Base-by-base conservation (phyloP, 2,329 filamentous ascomycete species). In the Colletotrichum australisinense region DNA sequence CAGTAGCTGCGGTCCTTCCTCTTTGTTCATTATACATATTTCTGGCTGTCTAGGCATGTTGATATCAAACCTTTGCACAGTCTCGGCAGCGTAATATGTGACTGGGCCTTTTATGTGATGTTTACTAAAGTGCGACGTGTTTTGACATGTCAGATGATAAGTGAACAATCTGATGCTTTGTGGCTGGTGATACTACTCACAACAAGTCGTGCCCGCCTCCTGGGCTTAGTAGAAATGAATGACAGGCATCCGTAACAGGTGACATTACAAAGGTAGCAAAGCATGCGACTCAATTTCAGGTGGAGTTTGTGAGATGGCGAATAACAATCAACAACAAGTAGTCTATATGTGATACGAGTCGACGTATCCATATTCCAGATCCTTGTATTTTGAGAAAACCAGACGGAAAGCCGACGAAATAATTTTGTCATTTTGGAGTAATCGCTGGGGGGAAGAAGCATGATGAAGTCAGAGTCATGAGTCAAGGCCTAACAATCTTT, bases 1-100 rank as follows among this genome's bases (percentile, higher is more conserved):
- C 24, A 35, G 9, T 60, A 35, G n/a, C 60, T 24, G 49, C 12
- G 56, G 35, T 57, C 55, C n/a, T 56, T 73, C 65, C 32, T 68
- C 28, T 71, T 73, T 60, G 53, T 49, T 53, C 65, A 57, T 71
- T 52, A 57, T 42, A 14, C 70, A 52, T 42, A 26, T 28, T 28
- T 56, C n/a, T 55, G 46, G 22, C 62, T 55, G 14, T 32, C 19
- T 38, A 2, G 62, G 55, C 30, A 55, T 38, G 42, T 30, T 53
- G 30, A 22, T 38, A 53, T 46, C 24, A 24, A 24, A 19, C 9
- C 19, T 11, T 30, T 46, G 24, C 19, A 24, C 14, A 9, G 4
- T 7, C 3, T 26, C 4, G 0, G 22, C 16, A 22, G 8, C 9
- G 12, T 19, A 49, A 22, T 0, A 11, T 22, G 16, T 22, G 42